phyloP scores from a whole-genome alignment of 345 rosid genomes.

The Dipteronia sinensis region DNA sequence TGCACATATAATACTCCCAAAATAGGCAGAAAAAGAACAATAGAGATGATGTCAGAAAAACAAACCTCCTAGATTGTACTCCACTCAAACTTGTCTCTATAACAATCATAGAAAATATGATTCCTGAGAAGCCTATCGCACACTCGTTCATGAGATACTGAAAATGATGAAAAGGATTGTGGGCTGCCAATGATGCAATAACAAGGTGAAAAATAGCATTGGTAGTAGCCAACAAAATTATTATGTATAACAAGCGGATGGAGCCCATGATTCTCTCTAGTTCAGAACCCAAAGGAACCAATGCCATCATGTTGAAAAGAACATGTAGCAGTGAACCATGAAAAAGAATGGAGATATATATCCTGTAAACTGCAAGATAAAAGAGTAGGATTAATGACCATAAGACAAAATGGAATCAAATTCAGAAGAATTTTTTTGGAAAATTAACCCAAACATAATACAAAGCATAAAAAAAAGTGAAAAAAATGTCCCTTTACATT shows the following conservation, averaged over 20 bases:
- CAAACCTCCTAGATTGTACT: constrained; percentile 82
- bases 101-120: constrained; percentile 89
- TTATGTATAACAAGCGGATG: constrained; percentile 69
- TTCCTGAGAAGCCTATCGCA: constrained; percentile 91
- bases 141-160: constrained; percentile 68
- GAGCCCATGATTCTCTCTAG: constrained; percentile 99
- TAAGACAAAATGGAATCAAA: not conserved
- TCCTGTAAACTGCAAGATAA: constrained; percentile 76
- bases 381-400: constrained; percentile 16
- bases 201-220: constrained; percentile 81
- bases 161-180: constrained; percentile 57
- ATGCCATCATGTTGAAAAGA: constrained; percentile 93
- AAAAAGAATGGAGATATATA: constrained; percentile 72
- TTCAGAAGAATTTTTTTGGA: not conserved
- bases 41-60: constrained; percentile 1
- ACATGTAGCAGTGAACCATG: constrained; percentile 94
- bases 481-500: not conserved
- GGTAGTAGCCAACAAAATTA: constrained; percentile 75
- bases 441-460: not conserved
- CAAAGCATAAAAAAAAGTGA: not conserved
- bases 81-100: constrained; percentile 97
- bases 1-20: not conserved
- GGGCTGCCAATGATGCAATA: constrained; percentile 59
- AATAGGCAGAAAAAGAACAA: not conserved
- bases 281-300: constrained; percentile 95